Conservation (phyloP, 768 basidiomycete species). For the Lactarius tabidus region DNA sequence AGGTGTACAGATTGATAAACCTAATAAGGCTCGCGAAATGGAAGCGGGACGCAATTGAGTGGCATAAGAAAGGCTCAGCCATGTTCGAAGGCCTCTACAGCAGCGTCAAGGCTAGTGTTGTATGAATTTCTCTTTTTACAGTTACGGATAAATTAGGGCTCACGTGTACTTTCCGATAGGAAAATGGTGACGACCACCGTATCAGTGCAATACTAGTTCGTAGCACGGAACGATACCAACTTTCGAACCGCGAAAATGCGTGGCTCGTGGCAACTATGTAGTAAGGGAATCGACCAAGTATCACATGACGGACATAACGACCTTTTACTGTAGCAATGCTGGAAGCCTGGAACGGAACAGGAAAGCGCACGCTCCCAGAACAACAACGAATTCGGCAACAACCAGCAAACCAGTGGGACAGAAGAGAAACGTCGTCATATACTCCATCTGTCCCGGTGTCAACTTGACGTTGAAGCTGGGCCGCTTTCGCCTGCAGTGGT, state of each 20-base stretch:
- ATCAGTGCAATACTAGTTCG: conserved; percentile 6
- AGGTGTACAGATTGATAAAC: too few relatives aligned
- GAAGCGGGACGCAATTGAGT: conserved; percentile 11
- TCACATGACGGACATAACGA: background rate
- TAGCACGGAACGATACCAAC: background rate
- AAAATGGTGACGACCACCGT: conserved; percentile 5
- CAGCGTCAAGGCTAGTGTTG: background rate
- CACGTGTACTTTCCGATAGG: background rate
- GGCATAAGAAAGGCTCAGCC: background rate
- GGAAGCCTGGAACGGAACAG: too few relatives aligned
- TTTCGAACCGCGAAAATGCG: conserved; percentile 8
- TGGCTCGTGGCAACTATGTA: conserved; percentile 16
- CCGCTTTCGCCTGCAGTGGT: too few relatives aligned
- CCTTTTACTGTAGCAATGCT: background rate
- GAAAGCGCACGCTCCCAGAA: too few relatives aligned
- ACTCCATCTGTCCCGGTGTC: too few relatives aligned
- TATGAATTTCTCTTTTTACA: too few relatives aligned
- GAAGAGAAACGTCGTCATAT: too few relatives aligned
- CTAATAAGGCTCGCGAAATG: conserved; percentile 5
- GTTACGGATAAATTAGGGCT: too few relatives aligned
- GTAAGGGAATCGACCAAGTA: background rate
- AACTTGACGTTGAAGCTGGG: too few relatives aligned
- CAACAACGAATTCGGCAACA: too few relatives aligned
- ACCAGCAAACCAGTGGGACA: too few relatives aligned
- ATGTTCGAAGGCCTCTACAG: conserved; percentile 7